phyloP scores from a whole-genome alignment of 352 stramenopile genomes.

The Aphanomyces invadans region DNA sequence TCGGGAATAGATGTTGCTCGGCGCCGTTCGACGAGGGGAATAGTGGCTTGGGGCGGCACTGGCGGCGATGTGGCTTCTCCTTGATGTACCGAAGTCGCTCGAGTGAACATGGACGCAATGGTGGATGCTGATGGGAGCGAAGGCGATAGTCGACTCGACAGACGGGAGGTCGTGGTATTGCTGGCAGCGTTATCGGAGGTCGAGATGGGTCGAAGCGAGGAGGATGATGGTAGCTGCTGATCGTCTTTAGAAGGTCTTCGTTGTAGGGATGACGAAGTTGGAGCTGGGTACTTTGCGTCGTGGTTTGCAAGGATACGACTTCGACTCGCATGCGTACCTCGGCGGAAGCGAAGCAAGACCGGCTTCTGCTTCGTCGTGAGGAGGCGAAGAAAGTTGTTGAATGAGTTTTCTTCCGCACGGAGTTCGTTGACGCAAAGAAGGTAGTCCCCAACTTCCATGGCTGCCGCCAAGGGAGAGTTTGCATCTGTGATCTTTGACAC shows the following conservation, averaged over 20 bases:
- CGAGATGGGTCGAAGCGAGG: background rate
- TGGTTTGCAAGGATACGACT: background rate
- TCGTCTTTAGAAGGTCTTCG: conserved; percentile 18
- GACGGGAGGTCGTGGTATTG: background rate
- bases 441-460: conserved; percentile 55
- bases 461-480: conserved; percentile 58
- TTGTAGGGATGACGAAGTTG: background rate
- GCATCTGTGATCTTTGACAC: conserved; percentile 83
- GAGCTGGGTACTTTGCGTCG: background rate
- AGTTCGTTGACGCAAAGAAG: conserved; percentile 83
- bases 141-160: background rate
- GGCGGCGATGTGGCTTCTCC: background rate
- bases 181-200: background rate
- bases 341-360: conserved; percentile 63
- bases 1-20: background rate
- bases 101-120: too few species aligned
- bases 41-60: background rate
- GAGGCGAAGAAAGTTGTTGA: conserved; percentile 86
- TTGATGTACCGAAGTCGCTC: background rate
- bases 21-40: background rate
- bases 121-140: background rate
- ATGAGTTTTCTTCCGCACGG: conserved; percentile 79
- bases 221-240: background rate
- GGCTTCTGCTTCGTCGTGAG: conserved; percentile 86
- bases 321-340: background rate